Evolutionary conservation across 768 basidiomycete species (phyloP).

Genomic region (Boletellus sp.): DNA sequence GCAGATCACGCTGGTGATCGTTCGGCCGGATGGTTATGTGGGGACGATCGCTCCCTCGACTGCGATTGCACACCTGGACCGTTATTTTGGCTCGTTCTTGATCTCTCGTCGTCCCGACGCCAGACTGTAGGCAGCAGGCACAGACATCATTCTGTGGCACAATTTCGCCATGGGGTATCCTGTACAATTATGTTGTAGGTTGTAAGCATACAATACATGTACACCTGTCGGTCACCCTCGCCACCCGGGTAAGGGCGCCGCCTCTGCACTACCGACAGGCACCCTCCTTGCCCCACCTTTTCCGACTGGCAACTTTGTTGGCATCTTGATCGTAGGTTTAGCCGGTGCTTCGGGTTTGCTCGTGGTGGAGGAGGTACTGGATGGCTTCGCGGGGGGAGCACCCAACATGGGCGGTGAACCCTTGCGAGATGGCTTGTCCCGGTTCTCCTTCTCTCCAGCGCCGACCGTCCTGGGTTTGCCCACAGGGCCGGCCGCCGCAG

Average conservation of each 20-base stretch:
- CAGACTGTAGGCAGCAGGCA: neutral
- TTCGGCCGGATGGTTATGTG: conserved; percentile 42
- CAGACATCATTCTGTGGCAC: neutral
- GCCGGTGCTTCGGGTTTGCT: conserved; percentile 11
- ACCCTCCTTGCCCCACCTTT: conserved; percentile 61
- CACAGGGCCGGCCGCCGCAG: conserved; percentile 5
- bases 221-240: conserved; percentile 35
- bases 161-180: conserved; percentile 13
- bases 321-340: conserved; percentile 10
- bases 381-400: conserved; percentile 19
- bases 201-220: conserved; percentile 13
- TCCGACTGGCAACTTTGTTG: conserved; percentile 33
- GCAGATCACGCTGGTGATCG: conserved; percentile 32
- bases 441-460: conserved; percentile 34
- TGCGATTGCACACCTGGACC: conserved; percentile 33
- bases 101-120: conserved; percentile 5
- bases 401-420: conserved; percentile 21
- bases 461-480: conserved; percentile 31
- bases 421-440: conserved; percentile 32
- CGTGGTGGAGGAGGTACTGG: conserved; percentile 1
- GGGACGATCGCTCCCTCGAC: conserved; percentile 33
- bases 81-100: conserved; percentile 51
- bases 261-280: conserved; percentile 62
- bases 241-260: conserved; percentile 50
- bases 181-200: conserved; percentile 19